A percentile compares a stretch with the other conserved stretches of the same genome.
phyloP scores from a whole-genome alignment of 1,284 basidiomycete genomes.

The Cutaneotrichosporon sp. region DNA sequence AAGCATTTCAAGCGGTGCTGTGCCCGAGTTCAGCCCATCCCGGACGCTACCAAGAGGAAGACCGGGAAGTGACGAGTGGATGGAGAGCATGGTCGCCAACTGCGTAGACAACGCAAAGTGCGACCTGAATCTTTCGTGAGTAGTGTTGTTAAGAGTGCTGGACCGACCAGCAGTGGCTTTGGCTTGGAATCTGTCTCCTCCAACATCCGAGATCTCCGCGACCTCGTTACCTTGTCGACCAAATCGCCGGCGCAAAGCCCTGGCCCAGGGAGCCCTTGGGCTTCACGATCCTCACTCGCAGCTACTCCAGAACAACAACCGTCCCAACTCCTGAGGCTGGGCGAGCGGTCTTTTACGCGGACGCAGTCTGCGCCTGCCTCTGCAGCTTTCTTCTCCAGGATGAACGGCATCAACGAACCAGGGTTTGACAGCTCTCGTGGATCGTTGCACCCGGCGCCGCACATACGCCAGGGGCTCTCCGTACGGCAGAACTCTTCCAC shows the following conservation, averaged over 20 bases:
- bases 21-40: background rate
- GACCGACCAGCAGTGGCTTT: constrained; percentile 23
- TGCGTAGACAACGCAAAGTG: constrained; percentile 42
- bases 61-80: constrained; percentile 47
- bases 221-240: constrained; percentile 43
- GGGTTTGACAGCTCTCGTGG: background rate
- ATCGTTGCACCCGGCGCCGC: background rate
- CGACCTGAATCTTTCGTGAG: constrained; percentile 38
- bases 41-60: background rate
- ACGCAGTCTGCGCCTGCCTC: constrained; percentile 40
- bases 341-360: constrained; percentile 35
- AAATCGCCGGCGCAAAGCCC: constrained; percentile 22
- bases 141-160: background rate
- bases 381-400: constrained; percentile 24
- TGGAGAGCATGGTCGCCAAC: constrained; percentile 36
- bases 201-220: constrained; percentile 44
- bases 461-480: background rate
- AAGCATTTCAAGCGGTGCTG: background rate
- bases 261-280: background rate
- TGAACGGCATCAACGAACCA: background rate
- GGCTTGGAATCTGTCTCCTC: constrained; percentile 39
- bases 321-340: constrained; percentile 13
- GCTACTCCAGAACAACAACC: background rate
- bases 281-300: background rate
- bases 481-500: background rate